Evolutionary conservation across 495 filamentous ascomycete species (phyloP), one percentile per base, ranked within the genome.

Genomic region (Xylaria flabelliformis): DNA sequence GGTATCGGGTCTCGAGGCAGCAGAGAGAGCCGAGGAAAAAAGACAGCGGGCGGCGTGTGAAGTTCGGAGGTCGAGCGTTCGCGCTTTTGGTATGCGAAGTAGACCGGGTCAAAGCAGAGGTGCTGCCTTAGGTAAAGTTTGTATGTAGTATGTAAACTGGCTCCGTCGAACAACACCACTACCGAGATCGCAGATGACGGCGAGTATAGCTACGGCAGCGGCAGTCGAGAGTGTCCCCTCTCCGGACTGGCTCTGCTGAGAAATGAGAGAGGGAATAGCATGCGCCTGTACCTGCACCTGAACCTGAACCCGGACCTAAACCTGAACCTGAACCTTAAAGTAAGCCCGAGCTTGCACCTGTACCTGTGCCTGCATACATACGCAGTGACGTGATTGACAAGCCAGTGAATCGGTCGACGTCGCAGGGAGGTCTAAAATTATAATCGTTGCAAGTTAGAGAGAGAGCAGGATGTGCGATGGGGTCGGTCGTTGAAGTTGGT

Each of bases 401-500:
- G 44, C 15, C 39, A 32, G 19, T 56, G 50, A 29, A n/a, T 56
- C 50, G 46, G 32, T 19, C 8, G 29, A 0, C 46, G 29, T 39
- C 24, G 61, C 21, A 34, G 44, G 21, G 24, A 15, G 53, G 26
- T 64, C 29, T 51, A 32, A 12, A 36, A 13, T 29, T 42, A 42
- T 42, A 42, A 42, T 32, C 34, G 39, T 69, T 36, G 42, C 42
- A 15, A 26, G 67, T 48, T 39, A 36, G 3, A 39, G 36, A 39
- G 19, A 8, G 26, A 55, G 59, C 26, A 15, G 36, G 26, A 69
- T 7, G 44, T 34, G 41, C 36, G n/a, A 29, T 9, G 24, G 13
- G 36, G 17, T n/a, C 8, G 29, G 42, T 24, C 48, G 70, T 72
- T 72, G 70, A 72, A 61, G 70, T 72, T 63, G 70, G 70, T 72